Percentiles rank a stretch among this genome's conserved stretches.
These are phyloP conservation scores for Noccaea bulbosa DNA, from an alignment of 345 rosid genomes.

Conservation along the genomic window DNA sequence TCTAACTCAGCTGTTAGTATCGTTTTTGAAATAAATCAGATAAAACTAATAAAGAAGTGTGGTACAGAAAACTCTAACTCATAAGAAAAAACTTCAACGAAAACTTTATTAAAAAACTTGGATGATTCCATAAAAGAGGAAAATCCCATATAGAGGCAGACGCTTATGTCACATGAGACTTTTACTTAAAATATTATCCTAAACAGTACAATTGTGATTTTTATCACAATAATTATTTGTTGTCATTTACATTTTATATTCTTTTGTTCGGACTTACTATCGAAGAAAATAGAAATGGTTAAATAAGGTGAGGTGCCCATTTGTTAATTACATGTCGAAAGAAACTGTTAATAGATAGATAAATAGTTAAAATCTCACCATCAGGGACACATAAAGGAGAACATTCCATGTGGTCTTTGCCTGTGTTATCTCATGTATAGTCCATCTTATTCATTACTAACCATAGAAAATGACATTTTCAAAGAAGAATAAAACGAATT, in stretches of 20 bases:
- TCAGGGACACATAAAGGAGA: conserved; percentile 37
- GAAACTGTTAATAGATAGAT: conserved; percentile 1
- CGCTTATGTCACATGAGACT: conserved; percentile 36
- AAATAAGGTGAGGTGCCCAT: neutral
- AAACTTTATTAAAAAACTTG: neutral
- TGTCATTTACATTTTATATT: conserved; percentile 32
- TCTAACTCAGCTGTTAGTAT: neutral
- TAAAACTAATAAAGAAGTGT: neutral
- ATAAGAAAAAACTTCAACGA: neutral
- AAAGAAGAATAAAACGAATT: conserved; percentile 19
- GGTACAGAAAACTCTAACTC: neutral
- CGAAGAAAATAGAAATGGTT: conserved; percentile 29
- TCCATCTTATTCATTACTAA: conserved; percentile 33
- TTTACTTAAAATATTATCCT: conserved; percentile 23
- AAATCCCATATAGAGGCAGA: conserved; percentile 27
- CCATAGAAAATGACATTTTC: conserved; percentile 42
- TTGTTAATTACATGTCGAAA: conserved; percentile 30
- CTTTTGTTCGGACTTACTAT: conserved; percentile 40
- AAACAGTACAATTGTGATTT: conserved; percentile 26
- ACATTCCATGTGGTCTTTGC: conserved; percentile 48
- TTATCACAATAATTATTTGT: conserved; percentile 10
- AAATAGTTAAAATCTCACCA: conserved; percentile 33
- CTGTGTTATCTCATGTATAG: conserved; percentile 34
- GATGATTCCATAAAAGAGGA: conserved; percentile 3
- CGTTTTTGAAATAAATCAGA: neutral